phyloP scores from a whole-genome alignment of 345 rosid species.

The Aurinia saxatilis region DNA sequence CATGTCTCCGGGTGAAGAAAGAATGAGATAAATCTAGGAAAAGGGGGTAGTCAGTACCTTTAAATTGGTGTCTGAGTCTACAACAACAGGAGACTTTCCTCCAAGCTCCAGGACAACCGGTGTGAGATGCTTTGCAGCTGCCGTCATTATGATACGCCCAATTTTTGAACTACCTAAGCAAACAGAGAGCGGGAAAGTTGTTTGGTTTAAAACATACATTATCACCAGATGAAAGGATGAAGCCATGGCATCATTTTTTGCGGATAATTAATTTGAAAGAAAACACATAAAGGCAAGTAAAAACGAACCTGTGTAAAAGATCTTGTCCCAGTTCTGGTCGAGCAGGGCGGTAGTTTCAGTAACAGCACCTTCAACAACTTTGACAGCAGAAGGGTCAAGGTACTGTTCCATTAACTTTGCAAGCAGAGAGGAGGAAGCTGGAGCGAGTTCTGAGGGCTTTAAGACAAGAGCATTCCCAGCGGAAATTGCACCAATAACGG shows the following conservation, averaged over 20 bases:
- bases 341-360: slow-evolving; percentile 66
- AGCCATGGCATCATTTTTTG: neutral
- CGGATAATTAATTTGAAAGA: neutral
- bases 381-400: slow-evolving; percentile 59
- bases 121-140: slow-evolving; percentile 95
- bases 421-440: slow-evolving; percentile 65
- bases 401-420: slow-evolving; percentile 55
- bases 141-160: slow-evolving; percentile 81
- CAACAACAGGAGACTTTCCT: slow-evolving; percentile 82
- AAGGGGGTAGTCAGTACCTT: slow-evolving; percentile 35
- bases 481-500: slow-evolving; percentile 87
- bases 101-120: slow-evolving; percentile 94
- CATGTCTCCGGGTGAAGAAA: neutral
- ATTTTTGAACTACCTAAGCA: slow-evolving; percentile 65
- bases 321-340: slow-evolving; percentile 98
- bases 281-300: no score
- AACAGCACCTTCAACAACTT: slow-evolving; percentile 81
- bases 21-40: neutral
- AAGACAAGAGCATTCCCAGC: slow-evolving; percentile 87
- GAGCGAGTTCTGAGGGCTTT: slow-evolving; percentile 92
- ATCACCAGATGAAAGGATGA: neutral
- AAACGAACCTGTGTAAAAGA: slow-evolving; percentile 82
- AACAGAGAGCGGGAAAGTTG: neutral
- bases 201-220: neutral
- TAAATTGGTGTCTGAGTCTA: slow-evolving; percentile 65